A percentile compares a stretch with the other conserved stretches of the same genome.
These are phyloP conservation scores for Homolaphlyctis polyrhiza DNA, from an alignment of 371 early-diverging fungal genomes.

Conservation along the genomic window DNA sequence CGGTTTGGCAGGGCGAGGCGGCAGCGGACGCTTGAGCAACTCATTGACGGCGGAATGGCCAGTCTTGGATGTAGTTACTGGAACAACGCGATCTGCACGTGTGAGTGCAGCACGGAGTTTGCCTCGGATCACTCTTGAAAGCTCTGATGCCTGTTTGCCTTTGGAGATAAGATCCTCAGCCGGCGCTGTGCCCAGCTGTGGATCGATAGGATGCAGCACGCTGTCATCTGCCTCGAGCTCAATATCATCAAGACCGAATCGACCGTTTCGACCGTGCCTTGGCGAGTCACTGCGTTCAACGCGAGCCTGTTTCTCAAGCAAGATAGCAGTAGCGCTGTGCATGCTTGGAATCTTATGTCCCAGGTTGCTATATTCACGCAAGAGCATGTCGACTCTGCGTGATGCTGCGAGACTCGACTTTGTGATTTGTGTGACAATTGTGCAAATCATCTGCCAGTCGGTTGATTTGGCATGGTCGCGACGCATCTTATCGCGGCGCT, in stretches of 20 bases:
- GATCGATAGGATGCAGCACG: not conserved
- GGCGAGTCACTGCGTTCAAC: no score
- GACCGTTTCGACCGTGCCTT: no score
- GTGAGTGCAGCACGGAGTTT: not conserved
- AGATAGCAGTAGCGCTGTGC: no score
- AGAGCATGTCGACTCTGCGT: not conserved
- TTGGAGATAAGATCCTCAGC: not conserved
- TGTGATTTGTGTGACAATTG: not conserved
- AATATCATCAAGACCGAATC: not conserved
- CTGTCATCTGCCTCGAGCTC: not conserved
- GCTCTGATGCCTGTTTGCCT: not conserved
- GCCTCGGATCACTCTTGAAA: not conserved
- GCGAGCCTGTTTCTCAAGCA: no score
- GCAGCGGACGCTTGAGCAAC: not conserved
- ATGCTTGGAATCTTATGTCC: no score
- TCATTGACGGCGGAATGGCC: not conserved
- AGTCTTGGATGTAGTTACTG: not conserved
- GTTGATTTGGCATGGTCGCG: not conserved
- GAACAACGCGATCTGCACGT: not conserved
- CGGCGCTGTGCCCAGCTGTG: no score
- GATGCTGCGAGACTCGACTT: not conserved
- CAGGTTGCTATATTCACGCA: not conserved
- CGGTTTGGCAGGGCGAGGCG: not conserved
- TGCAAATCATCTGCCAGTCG: not conserved
- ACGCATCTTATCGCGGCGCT: not conserved